Conservation (phyloP, 495 filamentous ascomycete species). For the Neurospora cerealis region DNA sequence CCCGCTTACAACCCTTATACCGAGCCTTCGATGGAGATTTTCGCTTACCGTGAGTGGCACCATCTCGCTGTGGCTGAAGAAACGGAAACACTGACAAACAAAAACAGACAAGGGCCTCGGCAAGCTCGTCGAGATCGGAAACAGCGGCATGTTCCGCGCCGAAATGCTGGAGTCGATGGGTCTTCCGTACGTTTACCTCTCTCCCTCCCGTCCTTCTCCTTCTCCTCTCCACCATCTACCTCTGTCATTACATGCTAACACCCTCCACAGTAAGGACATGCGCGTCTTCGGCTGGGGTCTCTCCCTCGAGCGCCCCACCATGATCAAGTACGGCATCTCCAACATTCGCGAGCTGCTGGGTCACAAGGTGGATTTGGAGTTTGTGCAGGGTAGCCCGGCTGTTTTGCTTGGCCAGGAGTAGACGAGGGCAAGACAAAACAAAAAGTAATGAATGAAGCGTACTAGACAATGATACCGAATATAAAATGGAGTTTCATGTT, state of each 20-base stretch:
- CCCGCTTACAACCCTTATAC: slow-evolving; percentile 98
- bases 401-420: slow-evolving; percentile 70
- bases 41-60: slow-evolving; percentile 52
- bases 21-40: slow-evolving; percentile 96
- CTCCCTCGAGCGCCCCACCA: slow-evolving; percentile 86
- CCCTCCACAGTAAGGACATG: slow-evolving; percentile 49
- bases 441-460: background rate
- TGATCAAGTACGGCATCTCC: slow-evolving; percentile 87
- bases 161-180: slow-evolving; percentile 87
- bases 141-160: slow-evolving; percentile 95
- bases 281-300: slow-evolving; percentile 85
- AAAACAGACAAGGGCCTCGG: slow-evolving; percentile 52
- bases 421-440: background rate
- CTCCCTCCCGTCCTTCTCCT: background rate
- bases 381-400: slow-evolving; percentile 75
- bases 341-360: slow-evolving; percentile 82
- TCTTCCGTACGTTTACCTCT: slow-evolving; percentile 38
- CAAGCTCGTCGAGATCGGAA: slow-evolving; percentile 95
- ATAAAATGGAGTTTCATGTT: background rate
- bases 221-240: background rate
- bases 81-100: background rate
- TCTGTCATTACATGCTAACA: background rate
- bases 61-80: background rate
- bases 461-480: background rate
- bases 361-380: slow-evolving; percentile 74